A percentile compares a stretch with the other conserved stretches of the same genome.
These are phyloP conservation scores for Dillenia suffruticosa DNA, from an alignment of 164 flowering plant species.

Conservation along the genomic window DNA sequence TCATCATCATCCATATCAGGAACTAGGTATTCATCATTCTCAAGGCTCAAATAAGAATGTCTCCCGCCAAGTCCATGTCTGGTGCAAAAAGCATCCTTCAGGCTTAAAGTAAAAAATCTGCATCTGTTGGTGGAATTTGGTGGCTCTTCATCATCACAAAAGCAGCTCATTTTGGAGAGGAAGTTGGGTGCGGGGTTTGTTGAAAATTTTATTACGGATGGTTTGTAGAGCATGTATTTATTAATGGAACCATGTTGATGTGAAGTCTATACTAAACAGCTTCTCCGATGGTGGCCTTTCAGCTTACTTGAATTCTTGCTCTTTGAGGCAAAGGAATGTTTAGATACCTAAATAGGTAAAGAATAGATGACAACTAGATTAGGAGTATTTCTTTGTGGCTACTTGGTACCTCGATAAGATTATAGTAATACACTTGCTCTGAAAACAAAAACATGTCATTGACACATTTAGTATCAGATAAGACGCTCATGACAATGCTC, in stretches of 20 bases:
- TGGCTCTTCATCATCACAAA: conserved; percentile 39
- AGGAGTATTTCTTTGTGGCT: not conserved
- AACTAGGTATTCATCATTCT: conserved; percentile 37
- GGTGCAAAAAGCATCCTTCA: conserved; percentile 43
- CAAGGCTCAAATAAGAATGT: conserved; percentile 18
- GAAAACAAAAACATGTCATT: no score
- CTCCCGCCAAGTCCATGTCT: conserved; percentile 29
- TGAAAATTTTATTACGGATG: not conserved
- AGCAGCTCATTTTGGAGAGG: conserved; percentile 27
- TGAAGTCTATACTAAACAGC: conserved; percentile 9
- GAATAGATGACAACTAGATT: not conserved
- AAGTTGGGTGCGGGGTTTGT: not conserved
- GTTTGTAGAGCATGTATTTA: not conserved
- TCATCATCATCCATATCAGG: conserved; percentile 40
- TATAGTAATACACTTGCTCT: no score
- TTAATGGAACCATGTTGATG: not conserved
- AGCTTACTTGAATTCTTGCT: conserved; percentile 24
- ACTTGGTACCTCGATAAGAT: no score
- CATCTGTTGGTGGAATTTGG: conserved; percentile 32
- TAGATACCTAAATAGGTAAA: not conserved
- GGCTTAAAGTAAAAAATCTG: conserved; percentile 27
- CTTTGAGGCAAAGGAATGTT: conserved; percentile 61
- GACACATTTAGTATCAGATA: no score
- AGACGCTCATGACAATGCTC: no score
- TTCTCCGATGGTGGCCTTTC: conserved; percentile 40